These are phyloP conservation scores for Paramecium bursaria DNA, from an alignment of 73 alveolate species.

Conservation along the genomic window DNA sequence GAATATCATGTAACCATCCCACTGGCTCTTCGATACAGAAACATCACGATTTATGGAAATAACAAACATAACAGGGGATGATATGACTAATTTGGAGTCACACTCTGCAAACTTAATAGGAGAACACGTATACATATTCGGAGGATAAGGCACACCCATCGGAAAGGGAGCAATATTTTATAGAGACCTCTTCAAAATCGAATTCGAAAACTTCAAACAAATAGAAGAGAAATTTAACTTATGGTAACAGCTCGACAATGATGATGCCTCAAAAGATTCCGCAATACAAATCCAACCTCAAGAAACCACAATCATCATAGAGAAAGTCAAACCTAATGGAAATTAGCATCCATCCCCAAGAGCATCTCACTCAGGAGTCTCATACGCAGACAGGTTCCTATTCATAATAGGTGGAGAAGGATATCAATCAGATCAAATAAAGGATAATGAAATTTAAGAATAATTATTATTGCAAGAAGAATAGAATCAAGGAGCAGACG, in stretches of 20 bases:
- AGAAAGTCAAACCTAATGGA: constrained; percentile 60
- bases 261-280: background rate
- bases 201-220: constrained; percentile 55
- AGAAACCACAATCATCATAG: constrained; percentile 14
- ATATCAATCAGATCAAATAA: constrained; percentile 12
- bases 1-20: constrained; percentile 43
- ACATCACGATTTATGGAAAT: constrained; percentile 11
- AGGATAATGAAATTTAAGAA: constrained; percentile 59
- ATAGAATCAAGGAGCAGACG: background rate
- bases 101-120: constrained; percentile 62
- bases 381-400: constrained; percentile 52
- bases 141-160: constrained; percentile 56
- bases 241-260: background rate
- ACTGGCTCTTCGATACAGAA: constrained; percentile 44
- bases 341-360: constrained; percentile 54
- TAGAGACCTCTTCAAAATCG: constrained; percentile 60
- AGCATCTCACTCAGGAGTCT: constrained; percentile 63
- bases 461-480: background rate
- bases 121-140: constrained; percentile 60
- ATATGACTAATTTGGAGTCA: constrained; percentile 38
- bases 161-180: constrained; percentile 41
- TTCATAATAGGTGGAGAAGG: constrained; percentile 71
- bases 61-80: constrained; percentile 15
- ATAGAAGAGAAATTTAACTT: background rate
- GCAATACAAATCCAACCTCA: background rate